Conservation (phyloP, 2,329 filamentous ascomycete genomes). For the Aureobasidium pullulans region DNA sequence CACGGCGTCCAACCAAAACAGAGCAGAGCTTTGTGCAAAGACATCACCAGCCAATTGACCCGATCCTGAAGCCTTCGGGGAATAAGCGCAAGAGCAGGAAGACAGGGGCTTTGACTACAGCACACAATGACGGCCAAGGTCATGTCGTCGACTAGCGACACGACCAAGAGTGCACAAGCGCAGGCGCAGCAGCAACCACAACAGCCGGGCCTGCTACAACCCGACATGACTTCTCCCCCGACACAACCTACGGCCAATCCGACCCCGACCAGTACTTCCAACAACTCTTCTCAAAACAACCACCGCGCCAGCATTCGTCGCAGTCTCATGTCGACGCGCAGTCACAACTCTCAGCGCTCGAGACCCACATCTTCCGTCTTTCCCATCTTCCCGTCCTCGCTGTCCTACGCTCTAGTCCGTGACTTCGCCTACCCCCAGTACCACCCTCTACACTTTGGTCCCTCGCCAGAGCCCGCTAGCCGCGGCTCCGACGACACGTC, state of each 20-base stretch:
- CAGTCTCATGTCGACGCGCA: slow-evolving; percentile 12
- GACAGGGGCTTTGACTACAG: background rate
- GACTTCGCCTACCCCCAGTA: slow-evolving; percentile 86
- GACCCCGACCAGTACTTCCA: background rate
- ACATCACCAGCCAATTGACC: background rate
- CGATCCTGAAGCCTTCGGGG: slow-evolving; percentile 1
- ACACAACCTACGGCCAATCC: background rate
- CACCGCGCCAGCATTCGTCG: slow-evolving; percentile 6
- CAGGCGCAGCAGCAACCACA: background rate
- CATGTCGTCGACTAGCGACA: slow-evolving; percentile 3
- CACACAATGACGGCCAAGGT: slow-evolving; percentile 5
- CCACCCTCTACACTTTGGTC: slow-evolving; percentile 89
- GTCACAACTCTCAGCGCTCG: slow-evolving; percentile 9
- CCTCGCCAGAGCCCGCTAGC: slow-evolving; percentile 55
- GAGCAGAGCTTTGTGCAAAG: background rate
- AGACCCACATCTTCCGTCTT: slow-evolving; percentile 45
- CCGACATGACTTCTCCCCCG: slow-evolving; percentile 2
- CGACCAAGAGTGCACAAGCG: background rate
- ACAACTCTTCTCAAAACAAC: slow-evolving; percentile 2
- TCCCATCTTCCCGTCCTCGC: slow-evolving; percentile 74
- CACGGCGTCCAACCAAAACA: background rate
- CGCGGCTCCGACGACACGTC: slow-evolving; percentile 54
- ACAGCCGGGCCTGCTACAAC: slow-evolving; percentile 8
- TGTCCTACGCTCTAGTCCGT: slow-evolving; percentile 82
- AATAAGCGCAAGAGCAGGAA: slow-evolving; percentile 11